Evolutionary conservation across 345 rosid genomes (phyloP).

Genomic region (Cardamine occulta): DNA sequence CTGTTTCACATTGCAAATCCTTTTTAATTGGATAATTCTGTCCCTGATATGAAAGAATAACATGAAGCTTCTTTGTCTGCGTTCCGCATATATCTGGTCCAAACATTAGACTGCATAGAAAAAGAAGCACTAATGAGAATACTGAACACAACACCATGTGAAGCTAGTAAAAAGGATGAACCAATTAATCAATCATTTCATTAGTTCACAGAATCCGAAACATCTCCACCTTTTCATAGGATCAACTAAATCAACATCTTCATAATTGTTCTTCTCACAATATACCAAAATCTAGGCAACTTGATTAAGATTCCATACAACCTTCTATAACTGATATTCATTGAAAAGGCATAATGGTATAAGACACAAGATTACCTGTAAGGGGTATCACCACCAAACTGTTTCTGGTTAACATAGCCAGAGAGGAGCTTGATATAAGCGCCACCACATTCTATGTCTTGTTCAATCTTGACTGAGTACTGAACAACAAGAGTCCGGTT

Average conservation of each 20-base stretch:
- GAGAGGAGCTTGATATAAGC: conserved; percentile 94
- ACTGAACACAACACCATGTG: not conserved
- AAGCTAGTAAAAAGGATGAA: not conserved
- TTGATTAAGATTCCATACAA: not conserved
- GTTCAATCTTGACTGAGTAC: conserved; percentile 82
- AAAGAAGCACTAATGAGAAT: conserved; percentile 18
- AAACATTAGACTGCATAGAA: conserved; percentile 80
- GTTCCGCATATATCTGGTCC: conserved; percentile 98
- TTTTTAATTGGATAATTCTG: conserved; percentile 91
- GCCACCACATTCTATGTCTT: conserved; percentile 97
- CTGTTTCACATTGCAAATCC: conserved; percentile 92
- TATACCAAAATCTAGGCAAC: conserved; percentile 13
- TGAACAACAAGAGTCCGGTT: conserved; percentile 84
- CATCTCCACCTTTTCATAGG: not conserved
- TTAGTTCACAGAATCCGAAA: conserved; percentile 8
- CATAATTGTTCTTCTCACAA: conserved; percentile 2
- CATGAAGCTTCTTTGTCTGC: conserved; percentile 88
- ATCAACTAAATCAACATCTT: conserved; percentile 14
- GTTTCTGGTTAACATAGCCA: conserved; percentile 95
- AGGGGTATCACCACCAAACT: conserved; percentile 99
- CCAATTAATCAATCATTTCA: not conserved
- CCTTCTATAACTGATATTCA: conserved; percentile 4
- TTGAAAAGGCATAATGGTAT: not conserved
- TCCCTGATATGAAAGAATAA: conserved; percentile 88
- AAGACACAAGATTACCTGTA: conserved; percentile 60